These are phyloP conservation scores for Tausonia pullulans DNA, from an alignment of 1,284 basidiomycete species.

Conservation along the genomic window DNA sequence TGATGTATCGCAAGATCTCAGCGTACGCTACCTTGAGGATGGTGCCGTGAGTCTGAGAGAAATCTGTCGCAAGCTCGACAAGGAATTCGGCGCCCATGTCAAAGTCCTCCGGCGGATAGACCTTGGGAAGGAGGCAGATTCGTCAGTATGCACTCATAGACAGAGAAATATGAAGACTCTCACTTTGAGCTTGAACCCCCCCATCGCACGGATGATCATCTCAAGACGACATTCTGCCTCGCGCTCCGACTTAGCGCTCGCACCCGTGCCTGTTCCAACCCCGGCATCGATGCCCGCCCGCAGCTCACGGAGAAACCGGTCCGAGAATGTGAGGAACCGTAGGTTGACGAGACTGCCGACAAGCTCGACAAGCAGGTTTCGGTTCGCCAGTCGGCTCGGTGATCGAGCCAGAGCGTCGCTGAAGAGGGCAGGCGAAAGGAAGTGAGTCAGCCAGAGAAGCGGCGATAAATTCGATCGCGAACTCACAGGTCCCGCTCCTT, in stretches of 20 bases:
- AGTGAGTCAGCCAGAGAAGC: slow-evolving; percentile 12
- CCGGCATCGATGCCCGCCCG: slow-evolving; percentile 30
- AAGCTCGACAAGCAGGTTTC: slow-evolving; percentile 67
- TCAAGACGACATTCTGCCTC: slow-evolving; percentile 70
- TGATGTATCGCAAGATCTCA: slow-evolving; percentile 62
- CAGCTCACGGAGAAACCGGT: slow-evolving; percentile 72
- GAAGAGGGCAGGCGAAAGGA: neutral
- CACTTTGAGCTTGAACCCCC: slow-evolving; percentile 68
- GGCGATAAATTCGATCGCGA: too few relatives aligned
- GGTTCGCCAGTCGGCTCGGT: slow-evolving; percentile 64
- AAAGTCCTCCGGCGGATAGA: slow-evolving; percentile 86
- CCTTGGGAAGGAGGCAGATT: slow-evolving; percentile 38
- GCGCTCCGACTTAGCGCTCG: slow-evolving; percentile 26
- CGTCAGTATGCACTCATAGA: slow-evolving; percentile 7
- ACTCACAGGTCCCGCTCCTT: slow-evolving; percentile 8
- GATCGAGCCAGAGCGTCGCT: slow-evolving; percentile 48
- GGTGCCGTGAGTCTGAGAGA: slow-evolving; percentile 71
- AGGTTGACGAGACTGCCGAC: slow-evolving; percentile 69
- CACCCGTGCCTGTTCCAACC: neutral
- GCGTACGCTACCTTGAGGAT: slow-evolving; percentile 77
- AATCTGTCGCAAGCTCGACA: slow-evolving; percentile 67
- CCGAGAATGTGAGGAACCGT: slow-evolving; percentile 55
- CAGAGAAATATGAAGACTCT: slow-evolving; percentile 17
- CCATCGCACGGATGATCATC: slow-evolving; percentile 65
- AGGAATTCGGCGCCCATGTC: slow-evolving; percentile 91